Conservation (phyloP, 2,329 filamentous ascomycete species). For the Aspergillus intermedius region DNA sequence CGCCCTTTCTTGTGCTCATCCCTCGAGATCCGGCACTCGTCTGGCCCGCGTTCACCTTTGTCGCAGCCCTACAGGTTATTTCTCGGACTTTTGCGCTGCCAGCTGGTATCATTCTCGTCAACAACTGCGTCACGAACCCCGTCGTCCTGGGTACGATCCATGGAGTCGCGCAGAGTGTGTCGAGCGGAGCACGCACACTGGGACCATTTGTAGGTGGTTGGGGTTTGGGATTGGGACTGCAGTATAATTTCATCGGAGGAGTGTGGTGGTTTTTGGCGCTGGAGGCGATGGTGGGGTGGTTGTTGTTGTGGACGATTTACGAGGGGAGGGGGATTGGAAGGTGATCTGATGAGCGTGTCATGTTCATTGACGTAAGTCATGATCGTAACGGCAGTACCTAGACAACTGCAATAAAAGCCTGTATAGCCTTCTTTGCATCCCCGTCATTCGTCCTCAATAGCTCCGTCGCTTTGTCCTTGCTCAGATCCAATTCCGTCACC, state of each 20-base stretch:
- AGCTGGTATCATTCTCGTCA: conserved; percentile 53
- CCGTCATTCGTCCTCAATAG: conserved; percentile 42
- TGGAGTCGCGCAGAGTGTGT: conserved; percentile 52
- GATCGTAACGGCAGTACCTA: background rate
- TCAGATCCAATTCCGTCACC: conserved; percentile 43
- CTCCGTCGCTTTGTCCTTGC: conserved; percentile 42
- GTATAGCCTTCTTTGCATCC: conserved; percentile 36
- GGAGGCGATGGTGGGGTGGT: conserved; percentile 52
- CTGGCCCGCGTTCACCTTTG: conserved; percentile 59
- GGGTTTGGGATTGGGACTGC: conserved; percentile 49
- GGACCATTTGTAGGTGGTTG: conserved; percentile 51
- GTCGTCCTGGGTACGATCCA: conserved; percentile 53
- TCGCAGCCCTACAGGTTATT: conserved; percentile 63
- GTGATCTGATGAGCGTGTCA: conserved; percentile 7
- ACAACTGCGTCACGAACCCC: conserved; percentile 54
- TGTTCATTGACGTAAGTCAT: background rate
- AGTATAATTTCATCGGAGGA: conserved; percentile 49
- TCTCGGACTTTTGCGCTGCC: conserved; percentile 65
- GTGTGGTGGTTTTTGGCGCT: conserved; percentile 53
- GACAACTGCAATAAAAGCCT: conserved; percentile 33
- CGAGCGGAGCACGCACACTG: conserved; percentile 49
- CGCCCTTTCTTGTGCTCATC: conserved; percentile 65
- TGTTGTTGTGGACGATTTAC: conserved; percentile 54
- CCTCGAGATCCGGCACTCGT: conserved; percentile 50
- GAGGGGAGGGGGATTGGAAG: conserved; percentile 59